A percentile compares a stretch with the other conserved stretches of the same genome.
phyloP scores from a whole-genome alignment of 768 basidiomycete genomes.

The Fistulinella prunicolor region DNA sequence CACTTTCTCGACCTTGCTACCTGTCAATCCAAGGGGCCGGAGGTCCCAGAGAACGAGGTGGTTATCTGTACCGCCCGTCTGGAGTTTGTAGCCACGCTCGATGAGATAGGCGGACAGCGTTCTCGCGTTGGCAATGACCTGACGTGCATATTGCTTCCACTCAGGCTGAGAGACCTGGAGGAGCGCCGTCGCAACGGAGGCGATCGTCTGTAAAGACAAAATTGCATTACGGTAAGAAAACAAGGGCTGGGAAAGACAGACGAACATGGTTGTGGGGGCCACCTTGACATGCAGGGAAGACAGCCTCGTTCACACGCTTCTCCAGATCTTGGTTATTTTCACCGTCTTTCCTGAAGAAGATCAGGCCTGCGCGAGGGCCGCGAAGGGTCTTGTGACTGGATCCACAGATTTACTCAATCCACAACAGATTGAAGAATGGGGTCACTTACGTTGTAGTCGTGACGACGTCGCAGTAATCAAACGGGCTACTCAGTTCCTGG shows the following conservation, averaged over 20 bases:
- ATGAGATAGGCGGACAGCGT: constrained; percentile 72
- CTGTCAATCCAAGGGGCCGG: constrained; percentile 92
- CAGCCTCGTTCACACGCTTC: constrained; percentile 95
- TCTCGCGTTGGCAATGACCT: constrained; percentile 87
- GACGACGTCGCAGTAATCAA: constrained; percentile 95
- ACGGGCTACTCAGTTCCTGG: constrained; percentile 85
- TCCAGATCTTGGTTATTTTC: constrained; percentile 82
- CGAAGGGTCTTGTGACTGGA: constrained; percentile 95
- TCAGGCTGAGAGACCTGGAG: constrained; percentile 87
- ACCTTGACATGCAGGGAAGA: constrained; percentile 99
- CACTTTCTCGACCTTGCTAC: constrained; percentile 97
- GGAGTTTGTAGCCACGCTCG: constrained; percentile 88
- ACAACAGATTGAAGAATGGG: neutral
- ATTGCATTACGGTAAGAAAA: neutral
- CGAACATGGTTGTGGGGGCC: constrained; percentile 97
- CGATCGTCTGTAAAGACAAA: constrained; percentile 69
- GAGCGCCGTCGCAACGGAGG: constrained; percentile 89
- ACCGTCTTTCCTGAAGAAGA: constrained; percentile 97
- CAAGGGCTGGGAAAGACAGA: constrained; percentile 4
- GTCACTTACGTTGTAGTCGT: constrained; percentile 87
- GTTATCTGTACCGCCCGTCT: constrained; percentile 96
- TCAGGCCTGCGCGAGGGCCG: constrained; percentile 94
- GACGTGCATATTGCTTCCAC: constrained; percentile 90
- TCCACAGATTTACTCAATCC: neutral
- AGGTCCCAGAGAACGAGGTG: constrained; percentile 98